These are phyloP conservation scores for Penicillium maclennaniae DNA, from an alignment of 495 filamentous ascomycete species.

Conservation along the genomic window DNA sequence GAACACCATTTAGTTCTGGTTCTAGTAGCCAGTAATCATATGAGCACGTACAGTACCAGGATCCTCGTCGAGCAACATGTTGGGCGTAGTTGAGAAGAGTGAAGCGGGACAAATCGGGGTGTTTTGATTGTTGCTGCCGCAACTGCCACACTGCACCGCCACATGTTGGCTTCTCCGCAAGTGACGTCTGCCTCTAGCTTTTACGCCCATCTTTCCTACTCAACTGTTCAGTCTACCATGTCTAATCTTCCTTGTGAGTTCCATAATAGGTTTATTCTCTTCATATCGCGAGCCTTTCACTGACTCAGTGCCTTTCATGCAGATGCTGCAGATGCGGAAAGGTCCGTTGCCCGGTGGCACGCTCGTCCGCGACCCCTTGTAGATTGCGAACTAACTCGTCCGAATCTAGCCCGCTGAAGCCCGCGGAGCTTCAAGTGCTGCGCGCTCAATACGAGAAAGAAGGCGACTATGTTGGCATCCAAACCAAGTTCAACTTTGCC, in stretches of 20 bases:
- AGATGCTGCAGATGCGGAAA: slow-evolving; percentile 98
- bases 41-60: slow-evolving; percentile 65
- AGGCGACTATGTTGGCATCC: slow-evolving; percentile 90
- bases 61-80: slow-evolving; percentile 95
- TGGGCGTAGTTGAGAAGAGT: slow-evolving; percentile 26
- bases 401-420: slow-evolving; percentile 68
- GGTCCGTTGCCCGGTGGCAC: slow-evolving; percentile 55
- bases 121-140: slow-evolving; percentile 46
- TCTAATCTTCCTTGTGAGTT: slow-evolving; percentile 71
- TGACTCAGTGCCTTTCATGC: slow-evolving; percentile 15
- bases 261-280: slow-evolving; percentile 6
- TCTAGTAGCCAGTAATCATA: background rate
- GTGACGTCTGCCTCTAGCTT: slow-evolving; percentile 29
- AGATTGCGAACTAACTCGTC: slow-evolving; percentile 10
- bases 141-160: slow-evolving; percentile 49
- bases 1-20: slow-evolving; percentile 14
- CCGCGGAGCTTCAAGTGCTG: slow-evolving; percentile 84
- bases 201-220: slow-evolving; percentile 2
- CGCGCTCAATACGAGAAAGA: slow-evolving; percentile 94
- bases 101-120: slow-evolving; percentile 5
- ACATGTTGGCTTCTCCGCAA: slow-evolving; percentile 35
- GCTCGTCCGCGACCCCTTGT: background rate
- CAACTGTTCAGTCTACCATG: slow-evolving; percentile 34
- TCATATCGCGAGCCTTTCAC: slow-evolving; percentile 14
- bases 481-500: slow-evolving; percentile 99